A percentile compares a stretch with the other conserved stretches of the same genome.
Evolutionary conservation across 306 rosid species (phyloP).

Genomic region (Medicago lupulina): DNA sequence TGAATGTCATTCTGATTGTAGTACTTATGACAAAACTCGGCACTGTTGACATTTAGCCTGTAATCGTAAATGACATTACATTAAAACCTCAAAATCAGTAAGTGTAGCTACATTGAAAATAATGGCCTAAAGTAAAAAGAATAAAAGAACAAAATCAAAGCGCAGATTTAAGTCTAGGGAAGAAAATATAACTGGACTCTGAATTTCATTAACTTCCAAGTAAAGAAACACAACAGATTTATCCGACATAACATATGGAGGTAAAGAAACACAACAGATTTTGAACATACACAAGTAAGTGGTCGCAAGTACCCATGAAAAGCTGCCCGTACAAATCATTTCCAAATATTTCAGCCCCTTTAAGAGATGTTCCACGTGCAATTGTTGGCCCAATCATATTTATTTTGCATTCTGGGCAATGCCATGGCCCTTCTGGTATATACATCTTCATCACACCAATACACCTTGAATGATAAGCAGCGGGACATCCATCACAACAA

Average conservation of each 20-base stretch:
- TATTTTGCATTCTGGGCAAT: constrained; percentile 87
- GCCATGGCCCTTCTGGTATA: constrained; percentile 91
- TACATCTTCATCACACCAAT: constrained; percentile 85
- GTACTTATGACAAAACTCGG: constrained; percentile 66
- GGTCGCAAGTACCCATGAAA: constrained; percentile 87
- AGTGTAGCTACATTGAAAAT: constrained; percentile 9
- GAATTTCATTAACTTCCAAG: constrained; percentile 21
- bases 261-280: constrained; percentile 41
- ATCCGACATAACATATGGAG: constrained; percentile 28
- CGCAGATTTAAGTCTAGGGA: constrained; percentile 19
- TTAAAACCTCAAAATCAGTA: constrained; percentile 24
- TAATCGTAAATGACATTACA: constrained; percentile 46
- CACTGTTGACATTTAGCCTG: constrained; percentile 62
- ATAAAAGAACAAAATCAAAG: constrained; percentile 18
- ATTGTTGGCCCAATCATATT: constrained; percentile 67
- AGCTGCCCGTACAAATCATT: constrained; percentile 68
- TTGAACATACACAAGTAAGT: constrained; percentile 89
- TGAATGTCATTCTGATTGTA: constrained; percentile 75
- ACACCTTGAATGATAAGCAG: constrained; percentile 92
- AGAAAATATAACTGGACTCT: constrained; percentile 15
- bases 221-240: constrained; percentile 19
- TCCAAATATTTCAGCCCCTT: constrained; percentile 85
- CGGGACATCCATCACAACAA: constrained; percentile 98
- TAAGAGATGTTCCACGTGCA: constrained; percentile 65
- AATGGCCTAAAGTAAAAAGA: neutral